Evolutionary conservation across 2,329 filamentous ascomycete species (phyloP), one percentile per base, ranked within the genome.

Genomic region (Penicillium oxalicum): DNA sequence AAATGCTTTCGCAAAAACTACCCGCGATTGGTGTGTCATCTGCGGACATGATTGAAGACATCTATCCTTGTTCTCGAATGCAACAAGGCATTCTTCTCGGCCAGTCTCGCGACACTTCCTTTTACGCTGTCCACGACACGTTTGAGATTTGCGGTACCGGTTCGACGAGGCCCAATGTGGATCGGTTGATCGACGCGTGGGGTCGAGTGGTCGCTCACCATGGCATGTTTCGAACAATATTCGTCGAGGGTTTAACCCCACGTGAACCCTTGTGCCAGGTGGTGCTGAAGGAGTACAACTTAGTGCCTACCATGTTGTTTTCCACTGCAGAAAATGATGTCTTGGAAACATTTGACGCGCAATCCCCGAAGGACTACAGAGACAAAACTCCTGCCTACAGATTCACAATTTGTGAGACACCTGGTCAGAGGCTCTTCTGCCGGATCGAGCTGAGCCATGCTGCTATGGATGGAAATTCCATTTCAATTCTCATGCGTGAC

Each of bases 381-480:
- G 46, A 61, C 7, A 40, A 48, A 4, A 51, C 65, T 8, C 69
- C 76, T 3, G 70, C 74, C 27, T 72, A 78, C 56, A 69, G 69
- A 4, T 67, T 77, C 40, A 73, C 67, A 0, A 65, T 77, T 29
- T 75, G 72, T 47, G 67, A 71, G 54, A 74, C 71, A 8, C 59
- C 59, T 3, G 52, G 55, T 1, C 61, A 62, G 9, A 63, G 61
- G 39, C 49, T 76, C 0, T 74, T 73, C 54, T 71, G 72, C 37
- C 72, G 73, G 35, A 60, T 79, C 9, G 76, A 79, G 47, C 63
- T 80, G 13, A 78, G 72, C 52, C 77, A 79, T 53, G 73, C 71
- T 8, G 72, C 76, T 28, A 75, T 74, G 63, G 77, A 80, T 59
- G 77, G 76, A 1, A 69, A 67, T 34, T 78, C 77, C 0, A 72